Evolutionary conservation across 805 yeast genomes (phyloP).

Genomic region (Candida khao-thaluensis): DNA sequence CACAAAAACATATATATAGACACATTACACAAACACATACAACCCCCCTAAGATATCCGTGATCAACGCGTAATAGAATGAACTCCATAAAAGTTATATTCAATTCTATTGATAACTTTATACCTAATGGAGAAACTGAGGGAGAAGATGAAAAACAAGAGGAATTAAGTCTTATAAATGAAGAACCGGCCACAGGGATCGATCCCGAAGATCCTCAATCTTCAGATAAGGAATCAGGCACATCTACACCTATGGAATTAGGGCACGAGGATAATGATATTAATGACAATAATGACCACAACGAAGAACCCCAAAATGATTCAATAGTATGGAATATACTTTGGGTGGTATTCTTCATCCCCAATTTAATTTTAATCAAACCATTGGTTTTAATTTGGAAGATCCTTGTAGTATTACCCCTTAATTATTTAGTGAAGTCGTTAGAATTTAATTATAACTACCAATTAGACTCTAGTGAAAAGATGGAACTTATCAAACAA

Average conservation of each 20-base stretch:
- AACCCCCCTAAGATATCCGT: too few relatives aligned
- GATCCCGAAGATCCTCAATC: background rate
- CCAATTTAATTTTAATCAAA: slow-evolving; percentile 45
- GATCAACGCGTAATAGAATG: slow-evolving; percentile 19
- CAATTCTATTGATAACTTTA: slow-evolving; percentile 29
- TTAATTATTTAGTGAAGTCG: slow-evolving; percentile 28
- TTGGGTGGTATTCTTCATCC: slow-evolving; percentile 14
- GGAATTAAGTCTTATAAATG: slow-evolving; percentile 4
- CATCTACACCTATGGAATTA: background rate
- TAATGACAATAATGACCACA: background rate
- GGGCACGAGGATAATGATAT: background rate
- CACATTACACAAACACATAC: too few relatives aligned
- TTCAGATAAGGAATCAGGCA: background rate
- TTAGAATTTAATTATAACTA: slow-evolving; percentile 11
- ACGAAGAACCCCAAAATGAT: background rate
- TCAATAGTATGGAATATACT: background rate
- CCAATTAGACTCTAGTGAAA: slow-evolving; percentile 20
- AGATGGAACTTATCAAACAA: slow-evolving; percentile 39
- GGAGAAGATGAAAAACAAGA: background rate
- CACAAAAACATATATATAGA: too few relatives aligned
- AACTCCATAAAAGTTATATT: slow-evolving; percentile 36
- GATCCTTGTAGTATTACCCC: slow-evolving; percentile 52
- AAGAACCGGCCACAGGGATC: background rate
- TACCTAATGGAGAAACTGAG: slow-evolving; percentile 13
- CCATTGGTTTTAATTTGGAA: slow-evolving; percentile 53